Base-by-base conservation (phyloP, 495 filamentous ascomycete genomes). In the Penicillium verhagenii region DNA sequence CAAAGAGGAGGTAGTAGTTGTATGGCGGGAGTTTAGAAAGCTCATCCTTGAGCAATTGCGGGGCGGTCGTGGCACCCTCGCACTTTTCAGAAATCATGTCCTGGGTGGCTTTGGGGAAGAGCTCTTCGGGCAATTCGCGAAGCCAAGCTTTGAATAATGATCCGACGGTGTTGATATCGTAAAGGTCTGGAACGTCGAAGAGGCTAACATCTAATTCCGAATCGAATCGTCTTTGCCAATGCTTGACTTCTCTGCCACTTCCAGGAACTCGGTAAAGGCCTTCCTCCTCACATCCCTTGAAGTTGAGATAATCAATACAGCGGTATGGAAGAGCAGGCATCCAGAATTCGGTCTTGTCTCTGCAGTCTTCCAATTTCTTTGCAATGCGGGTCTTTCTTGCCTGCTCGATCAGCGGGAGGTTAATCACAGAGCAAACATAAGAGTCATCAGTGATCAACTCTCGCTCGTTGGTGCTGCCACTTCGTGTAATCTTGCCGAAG, bases 311-410 rank as follows among this genome's bases (percentile, higher is more conserved):
- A 71, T 96, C 92, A 58, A 96, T 94, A 24, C 88, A 92, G 47
- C 92, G 79, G 82, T 91, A 96, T 0, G 92, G 92, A 43, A 96
- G 84, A 16, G 90, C 88, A 1, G 92, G 92, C 90, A 96, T 94
- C 92, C 92, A 96, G 64, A 92, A 96, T 62, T 96, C 92, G 1
- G 92, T 96, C 79, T 96, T 96, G 63, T 96, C 92, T 40, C 84
- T 78, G 14, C 89, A 95, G 51, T 87, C 82, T 63, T 91, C 89
- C 14, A 96, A 73, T 47, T 85, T 82, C 70, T 90, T 92, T 3
- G 90, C 91, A 61, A 96, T 96, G 31, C 92, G 79, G 1, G 92
- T 96, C 44, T 83, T 72, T n/a, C 91, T 80, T 5, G 91, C 90
- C 68, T 96, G 92, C 57, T 95, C 84, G 35, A 93, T 77, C 24